Evolutionary conservation across 495 filamentous ascomycete genomes (phyloP), one percentile per base, ranked within the genome.

Genomic region (Annulohypoxylon bovei): DNA sequence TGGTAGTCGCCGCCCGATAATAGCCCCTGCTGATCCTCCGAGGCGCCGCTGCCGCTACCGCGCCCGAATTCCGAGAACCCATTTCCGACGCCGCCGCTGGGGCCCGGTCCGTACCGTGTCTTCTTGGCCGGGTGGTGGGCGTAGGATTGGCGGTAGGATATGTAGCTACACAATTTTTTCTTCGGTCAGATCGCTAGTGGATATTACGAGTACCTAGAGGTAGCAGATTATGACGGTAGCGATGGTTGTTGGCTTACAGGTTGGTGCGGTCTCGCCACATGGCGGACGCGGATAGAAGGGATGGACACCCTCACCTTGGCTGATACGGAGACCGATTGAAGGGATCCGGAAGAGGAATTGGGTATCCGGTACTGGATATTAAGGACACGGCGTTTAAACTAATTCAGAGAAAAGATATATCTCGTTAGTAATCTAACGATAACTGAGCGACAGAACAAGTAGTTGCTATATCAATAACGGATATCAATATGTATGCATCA

Each of bases 221-320:
- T 1, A 27, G 27, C 44, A 62, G 5, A 6, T 18, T 23, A 11
- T 23, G 22, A 20, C 33, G 30, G 42, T 22, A 30, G 30, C 23
- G 54, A 55, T 49, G 52, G 54, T 11, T 44, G 54, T 20, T 44
- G 23, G 75, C 86, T 65, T 87, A 97, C 95, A 99, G 91, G 78
- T 98, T 99, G 53, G 96, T 99, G 82, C 95, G 89, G 87, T 99
- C 95, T 83, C 95, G 93, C 92, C 93, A 97, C 92, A 97, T 95
- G 75, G 84, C 89, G 87, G 84, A 83, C 82, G 80, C 82, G 68
- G 76, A 74, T 79, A 77, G 77, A 78, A 77, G 78, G 56, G 55
- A 67, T 66, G 58, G 35, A 62, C 63, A 78, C 81, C 79, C 76
- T 80, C 79, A 78, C 67, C 60, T 75, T 64, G 73, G 33, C 68